These are phyloP conservation scores for Cydonia oblonga DNA, from an alignment of 331 rosid genomes.

Conservation along the genomic window DNA sequence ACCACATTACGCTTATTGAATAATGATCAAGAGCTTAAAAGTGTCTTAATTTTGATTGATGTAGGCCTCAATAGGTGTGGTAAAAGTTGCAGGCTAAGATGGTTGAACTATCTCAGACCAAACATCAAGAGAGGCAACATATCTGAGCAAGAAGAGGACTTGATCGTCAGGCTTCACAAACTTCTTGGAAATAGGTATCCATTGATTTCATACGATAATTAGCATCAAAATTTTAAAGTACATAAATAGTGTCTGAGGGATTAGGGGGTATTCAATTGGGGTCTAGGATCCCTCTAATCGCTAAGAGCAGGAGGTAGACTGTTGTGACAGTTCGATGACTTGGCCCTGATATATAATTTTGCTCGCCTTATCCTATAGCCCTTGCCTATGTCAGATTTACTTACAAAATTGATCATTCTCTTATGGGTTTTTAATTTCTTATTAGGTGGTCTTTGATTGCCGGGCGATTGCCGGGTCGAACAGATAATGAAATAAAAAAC, in stretches of 20 bases:
- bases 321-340: not conserved
- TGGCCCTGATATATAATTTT: not conserved
- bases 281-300: not conserved
- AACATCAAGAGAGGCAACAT: constrained; percentile 47
- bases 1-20: not conserved
- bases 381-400: not conserved
- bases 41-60: not conserved
- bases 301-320: not conserved
- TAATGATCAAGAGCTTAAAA: not conserved
- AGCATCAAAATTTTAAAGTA: not conserved
- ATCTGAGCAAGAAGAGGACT: constrained; percentile 49
- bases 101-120: constrained; percentile 46
- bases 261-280: not conserved
- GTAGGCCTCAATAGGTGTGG: constrained; percentile 39
- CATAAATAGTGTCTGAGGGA: not conserved
- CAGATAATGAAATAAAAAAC: constrained; percentile 53
- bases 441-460: constrained; percentile 48
- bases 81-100: constrained; percentile 46
- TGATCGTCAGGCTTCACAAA: constrained; percentile 42
- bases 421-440: not conserved
- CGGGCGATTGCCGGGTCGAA: constrained; percentile 46
- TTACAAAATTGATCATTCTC: not conserved
- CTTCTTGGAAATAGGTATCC: constrained; percentile 43
- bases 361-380: not conserved
- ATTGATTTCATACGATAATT: not conserved